A percentile compares a stretch with the other conserved stretches of the same genome.
Conservation (phyloP, 495 filamentous ascomycete species). For the Aspergillus olivimuriae region DNA sequence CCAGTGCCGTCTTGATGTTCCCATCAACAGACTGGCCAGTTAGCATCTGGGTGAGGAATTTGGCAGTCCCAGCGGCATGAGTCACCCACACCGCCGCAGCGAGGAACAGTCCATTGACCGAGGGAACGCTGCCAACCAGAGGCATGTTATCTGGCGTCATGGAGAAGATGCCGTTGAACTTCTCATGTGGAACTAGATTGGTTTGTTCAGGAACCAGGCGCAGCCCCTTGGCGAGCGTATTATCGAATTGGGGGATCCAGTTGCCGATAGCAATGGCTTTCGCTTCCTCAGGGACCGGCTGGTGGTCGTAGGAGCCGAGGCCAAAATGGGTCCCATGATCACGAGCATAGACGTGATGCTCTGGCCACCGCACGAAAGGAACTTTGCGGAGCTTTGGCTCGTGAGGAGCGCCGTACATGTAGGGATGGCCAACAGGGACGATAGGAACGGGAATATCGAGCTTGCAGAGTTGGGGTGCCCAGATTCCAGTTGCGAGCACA, state of each 20-base stretch:
- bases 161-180: conserved; percentile 32
- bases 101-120: conserved; percentile 19
- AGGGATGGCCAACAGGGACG: conserved; percentile 30
- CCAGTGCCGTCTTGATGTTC: conserved; percentile 14
- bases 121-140: conserved; percentile 22
- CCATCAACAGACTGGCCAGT: conserved; percentile 15
- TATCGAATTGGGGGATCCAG: conserved; percentile 23
- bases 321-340: conserved; percentile 29
- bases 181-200: conserved; percentile 10
- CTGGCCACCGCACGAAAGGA: conserved; percentile 28
- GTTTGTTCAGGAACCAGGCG: conserved; percentile 19
- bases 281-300: conserved; percentile 17
- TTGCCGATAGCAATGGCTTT: conserved; percentile 18
- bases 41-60: conserved; percentile 21
- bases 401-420: conserved; percentile 22
- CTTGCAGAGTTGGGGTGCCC: conserved; percentile 19
- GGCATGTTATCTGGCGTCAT: conserved; percentile 35
- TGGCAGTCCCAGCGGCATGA: conserved; percentile 28
- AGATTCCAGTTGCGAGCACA: conserved; percentile 28
- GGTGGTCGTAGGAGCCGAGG: conserved; percentile 27
- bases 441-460: conserved; percentile 23
- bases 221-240: conserved; percentile 8
- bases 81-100: conserved; percentile 33
- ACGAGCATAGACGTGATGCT: conserved; percentile 30
- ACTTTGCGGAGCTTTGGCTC: conserved; percentile 10